Evolutionary conservation across 139 green algal genomes (phyloP).

Genomic region (Nannochloris sp.): DNA sequence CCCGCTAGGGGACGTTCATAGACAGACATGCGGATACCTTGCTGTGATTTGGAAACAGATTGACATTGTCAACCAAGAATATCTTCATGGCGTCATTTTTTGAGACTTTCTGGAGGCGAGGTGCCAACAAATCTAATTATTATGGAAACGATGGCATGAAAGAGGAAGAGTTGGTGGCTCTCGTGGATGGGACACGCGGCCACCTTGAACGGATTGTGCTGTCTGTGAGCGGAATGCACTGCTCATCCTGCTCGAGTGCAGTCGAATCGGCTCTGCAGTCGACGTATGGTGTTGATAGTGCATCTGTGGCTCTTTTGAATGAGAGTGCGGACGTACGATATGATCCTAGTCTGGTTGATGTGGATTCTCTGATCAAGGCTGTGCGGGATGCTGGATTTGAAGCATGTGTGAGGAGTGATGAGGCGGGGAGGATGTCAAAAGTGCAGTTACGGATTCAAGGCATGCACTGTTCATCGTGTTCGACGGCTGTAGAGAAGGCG

Average conservation of each 20-base stretch:
- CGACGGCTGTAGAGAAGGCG: conserved; percentile 43
- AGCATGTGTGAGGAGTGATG: conserved; percentile 26
- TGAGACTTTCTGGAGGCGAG: too few relatives aligned
- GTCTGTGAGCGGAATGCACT: conserved; percentile 76
- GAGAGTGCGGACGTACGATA: conserved; percentile 53
- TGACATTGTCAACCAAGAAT: too few relatives aligned
- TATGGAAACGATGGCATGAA: not conserved
- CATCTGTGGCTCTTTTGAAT: conserved; percentile 59
- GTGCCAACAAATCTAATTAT: too few relatives aligned
- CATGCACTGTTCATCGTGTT: conserved; percentile 70
- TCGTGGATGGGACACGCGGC: not conserved
- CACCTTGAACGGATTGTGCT: conserved; percentile 16
- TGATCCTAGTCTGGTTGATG: not conserved
- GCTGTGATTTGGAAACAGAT: too few relatives aligned
- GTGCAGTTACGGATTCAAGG: conserved; percentile 35
- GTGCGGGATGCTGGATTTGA: conserved; percentile 77
- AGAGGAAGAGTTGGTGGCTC: conserved; percentile 8
- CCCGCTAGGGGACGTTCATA: too few relatives aligned
- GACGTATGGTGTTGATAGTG: conserved; percentile 51
- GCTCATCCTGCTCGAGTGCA: conserved; percentile 66
- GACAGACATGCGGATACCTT: too few relatives aligned
- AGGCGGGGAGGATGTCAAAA: not conserved
- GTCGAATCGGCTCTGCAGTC: conserved; percentile 64
- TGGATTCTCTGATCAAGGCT: conserved; percentile 38
- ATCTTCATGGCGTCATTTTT: too few relatives aligned